Percentiles rank a stretch among this genome's conserved stretches.
Conservation (phyloP, 2,329 filamentous ascomycete species). For the Tolypocladium tundrense region DNA sequence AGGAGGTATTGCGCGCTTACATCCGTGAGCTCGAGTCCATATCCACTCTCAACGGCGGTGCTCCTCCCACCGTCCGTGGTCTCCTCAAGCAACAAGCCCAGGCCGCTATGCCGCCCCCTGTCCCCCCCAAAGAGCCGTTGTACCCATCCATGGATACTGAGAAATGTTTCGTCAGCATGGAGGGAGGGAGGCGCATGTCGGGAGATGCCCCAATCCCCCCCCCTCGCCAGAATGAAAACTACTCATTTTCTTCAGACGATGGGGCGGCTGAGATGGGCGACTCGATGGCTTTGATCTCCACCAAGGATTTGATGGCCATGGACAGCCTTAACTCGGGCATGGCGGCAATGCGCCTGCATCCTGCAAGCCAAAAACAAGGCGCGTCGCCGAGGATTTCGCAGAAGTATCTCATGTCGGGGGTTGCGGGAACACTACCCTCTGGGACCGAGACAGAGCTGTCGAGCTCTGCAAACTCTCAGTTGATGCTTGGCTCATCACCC, state of each 20-base stretch:
- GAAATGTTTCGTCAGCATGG: slow-evolving; percentile 29
- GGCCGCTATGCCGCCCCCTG: slow-evolving; percentile 8
- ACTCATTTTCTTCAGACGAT: slow-evolving; percentile 27
- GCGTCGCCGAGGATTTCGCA: slow-evolving; percentile 22
- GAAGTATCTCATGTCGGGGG: slow-evolving; percentile 24
- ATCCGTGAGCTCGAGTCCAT: slow-evolving; percentile 48
- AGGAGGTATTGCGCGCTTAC: slow-evolving; percentile 51
- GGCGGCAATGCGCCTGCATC: slow-evolving; percentile 30
- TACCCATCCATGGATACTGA: slow-evolving; percentile 25
- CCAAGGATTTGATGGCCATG: slow-evolving; percentile 40
- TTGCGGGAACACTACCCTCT: slow-evolving; percentile 14
- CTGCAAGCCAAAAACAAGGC: slow-evolving; percentile 20
- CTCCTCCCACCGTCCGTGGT: slow-evolving; percentile 40
- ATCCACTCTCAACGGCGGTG: slow-evolving; percentile 28
- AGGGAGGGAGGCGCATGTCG: slow-evolving; percentile 24
- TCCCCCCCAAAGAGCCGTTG: slow-evolving; percentile 9
- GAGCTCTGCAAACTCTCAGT: slow-evolving; percentile 18
- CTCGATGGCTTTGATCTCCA: slow-evolving; percentile 41
- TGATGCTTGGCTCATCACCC: slow-evolving; percentile 24
- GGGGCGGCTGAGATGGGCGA: slow-evolving; percentile 19
- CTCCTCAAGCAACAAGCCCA: slow-evolving; percentile 36
- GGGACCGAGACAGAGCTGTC: slow-evolving; percentile 17
- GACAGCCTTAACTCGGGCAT: slow-evolving; percentile 31
- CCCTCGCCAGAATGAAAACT: slow-evolving; percentile 15
- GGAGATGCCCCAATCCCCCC: slow-evolving; percentile 19